phyloP scores from a whole-genome alignment of 1,284 basidiomycete genomes.

The Microbotryum saponariae region DNA sequence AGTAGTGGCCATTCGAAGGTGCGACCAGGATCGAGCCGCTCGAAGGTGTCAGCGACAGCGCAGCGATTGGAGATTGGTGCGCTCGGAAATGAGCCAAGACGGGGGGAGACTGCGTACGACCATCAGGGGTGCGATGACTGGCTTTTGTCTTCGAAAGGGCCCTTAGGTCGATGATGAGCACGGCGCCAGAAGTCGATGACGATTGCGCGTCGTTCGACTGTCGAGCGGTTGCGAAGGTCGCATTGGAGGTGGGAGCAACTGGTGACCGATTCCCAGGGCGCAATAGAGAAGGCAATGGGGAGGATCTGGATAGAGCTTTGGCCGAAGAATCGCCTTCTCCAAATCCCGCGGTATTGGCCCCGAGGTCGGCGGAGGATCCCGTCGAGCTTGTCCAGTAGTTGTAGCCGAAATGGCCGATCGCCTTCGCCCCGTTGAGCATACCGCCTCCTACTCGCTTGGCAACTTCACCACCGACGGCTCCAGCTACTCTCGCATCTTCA shows the following conservation, averaged over 20 bases:
- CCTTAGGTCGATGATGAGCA: constrained; percentile 18
- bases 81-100: constrained; percentile 33
- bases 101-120: neutral
- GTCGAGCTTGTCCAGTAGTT: constrained; percentile 14
- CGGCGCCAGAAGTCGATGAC: constrained; percentile 10
- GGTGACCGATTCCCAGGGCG: constrained; percentile 3
- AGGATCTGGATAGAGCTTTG: constrained; percentile 17
- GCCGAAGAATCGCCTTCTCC: neutral
- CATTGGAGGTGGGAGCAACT: neutral
- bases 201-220: neutral
- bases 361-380: neutral
- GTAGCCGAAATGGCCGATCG: constrained; percentile 25
- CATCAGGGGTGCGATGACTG: neutral
- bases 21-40: constrained; percentile 55
- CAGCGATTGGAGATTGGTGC: constrained; percentile 47
- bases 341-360: too few species aligned
- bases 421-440: constrained; percentile 27
- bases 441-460: constrained; percentile 29
- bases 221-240: too few species aligned
- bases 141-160: neutral
- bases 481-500: constrained; percentile 4
- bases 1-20: constrained; percentile 54
- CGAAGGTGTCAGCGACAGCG: constrained; percentile 54
- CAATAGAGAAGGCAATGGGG: constrained; percentile 16
- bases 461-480: constrained; percentile 21